These are phyloP conservation scores for Podospora pseudopauciseta DNA, from an alignment of 495 filamentous ascomycete species.

Conservation along the genomic window DNA sequence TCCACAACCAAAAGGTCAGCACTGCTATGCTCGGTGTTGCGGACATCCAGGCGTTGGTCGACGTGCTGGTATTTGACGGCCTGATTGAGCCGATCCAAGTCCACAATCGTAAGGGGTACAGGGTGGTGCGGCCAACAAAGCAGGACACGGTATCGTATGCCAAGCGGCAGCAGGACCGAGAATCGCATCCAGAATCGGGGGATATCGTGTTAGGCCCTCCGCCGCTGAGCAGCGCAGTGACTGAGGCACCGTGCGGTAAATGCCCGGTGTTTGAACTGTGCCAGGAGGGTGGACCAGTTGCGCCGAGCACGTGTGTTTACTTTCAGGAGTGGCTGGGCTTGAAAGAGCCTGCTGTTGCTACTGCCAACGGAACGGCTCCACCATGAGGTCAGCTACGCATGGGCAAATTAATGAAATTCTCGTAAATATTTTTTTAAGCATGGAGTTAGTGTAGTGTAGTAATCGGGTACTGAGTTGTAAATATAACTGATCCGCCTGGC, in stretches of 20 bases:
- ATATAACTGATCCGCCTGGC: neutral
- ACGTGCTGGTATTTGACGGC: slow-evolving; percentile 82
- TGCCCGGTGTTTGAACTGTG: slow-evolving; percentile 95
- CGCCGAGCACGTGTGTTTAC: slow-evolving; percentile 85
- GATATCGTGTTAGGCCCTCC: slow-evolving; percentile 34
- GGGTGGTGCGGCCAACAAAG: slow-evolving; percentile 48
- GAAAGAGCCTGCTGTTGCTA: slow-evolving; percentile 17
- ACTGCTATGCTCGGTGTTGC: slow-evolving; percentile 61
- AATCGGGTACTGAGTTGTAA: neutral
- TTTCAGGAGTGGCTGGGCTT: slow-evolving; percentile 73
- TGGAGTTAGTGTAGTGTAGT: neutral
- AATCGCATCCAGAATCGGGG: slow-evolving; percentile 30
- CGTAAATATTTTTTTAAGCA: neutral
- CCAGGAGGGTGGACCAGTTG: slow-evolving; percentile 81
- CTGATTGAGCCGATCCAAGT: slow-evolving; percentile 59
- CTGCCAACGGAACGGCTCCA: neutral
- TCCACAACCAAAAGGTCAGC: slow-evolving; percentile 62
- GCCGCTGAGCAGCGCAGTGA: slow-evolving; percentile 59
- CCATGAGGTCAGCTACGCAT: neutral
- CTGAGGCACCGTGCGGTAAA: slow-evolving; percentile 81
- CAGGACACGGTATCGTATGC: slow-evolving; percentile 35
- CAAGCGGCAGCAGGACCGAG: slow-evolving; percentile 41
- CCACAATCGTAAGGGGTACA: slow-evolving; percentile 39
- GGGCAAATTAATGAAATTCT: neutral
- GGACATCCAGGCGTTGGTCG: slow-evolving; percentile 75